Base-by-base conservation (phyloP, 352 stramenopile species). In the Peronosclerospora sorghi region DNA sequence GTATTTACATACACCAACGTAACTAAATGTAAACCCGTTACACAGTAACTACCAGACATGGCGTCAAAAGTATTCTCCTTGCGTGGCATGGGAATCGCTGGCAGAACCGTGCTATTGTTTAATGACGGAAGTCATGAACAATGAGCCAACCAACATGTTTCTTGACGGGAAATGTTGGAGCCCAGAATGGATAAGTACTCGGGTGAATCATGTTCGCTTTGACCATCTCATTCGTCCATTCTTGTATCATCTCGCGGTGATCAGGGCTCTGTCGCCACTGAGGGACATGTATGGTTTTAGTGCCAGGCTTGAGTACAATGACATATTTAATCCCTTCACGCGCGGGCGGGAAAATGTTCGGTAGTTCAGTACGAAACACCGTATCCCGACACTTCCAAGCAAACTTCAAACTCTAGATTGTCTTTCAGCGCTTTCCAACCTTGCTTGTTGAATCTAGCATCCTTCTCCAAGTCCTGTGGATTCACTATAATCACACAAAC, bases 371-470 rank as follows among this genome's bases (percentile, higher is more conserved):
- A 23, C 15, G 42, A 21, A 41, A 42, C 8, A 48, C 21, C 1
- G 30, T 48, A 40, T 40, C 28, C 2, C 19, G n/a, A 12, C n/a
- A 24, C 20, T 35, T 48, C 17, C 30, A 4, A 21, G 30, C 14
- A 28, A 32, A 32, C n/a, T 24, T 47, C 41, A 24, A 32, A 39
- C n/a, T 17, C 30, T 24, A 29, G 14, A 23, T 47, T 47, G 7
- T 46, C 13, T 29, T 20, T 17, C 5, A 37, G 10, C 1, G 40
- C 27, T 3, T 38, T 18, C n/a, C 40, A 48, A 40, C 32, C 20
- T 48, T 48, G 32, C 10, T 32, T n/a, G 14, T 48, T 48, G 15
- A 48, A 48, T 21, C 41, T 28, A 13, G 29, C 15, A 36, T 30
- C 19, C 20, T 48, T 48, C 18, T 41, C 32, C 8, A 15, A 41